Conservation (phyloP, 345 rosid species). For the Theobroma cacao region DNA sequence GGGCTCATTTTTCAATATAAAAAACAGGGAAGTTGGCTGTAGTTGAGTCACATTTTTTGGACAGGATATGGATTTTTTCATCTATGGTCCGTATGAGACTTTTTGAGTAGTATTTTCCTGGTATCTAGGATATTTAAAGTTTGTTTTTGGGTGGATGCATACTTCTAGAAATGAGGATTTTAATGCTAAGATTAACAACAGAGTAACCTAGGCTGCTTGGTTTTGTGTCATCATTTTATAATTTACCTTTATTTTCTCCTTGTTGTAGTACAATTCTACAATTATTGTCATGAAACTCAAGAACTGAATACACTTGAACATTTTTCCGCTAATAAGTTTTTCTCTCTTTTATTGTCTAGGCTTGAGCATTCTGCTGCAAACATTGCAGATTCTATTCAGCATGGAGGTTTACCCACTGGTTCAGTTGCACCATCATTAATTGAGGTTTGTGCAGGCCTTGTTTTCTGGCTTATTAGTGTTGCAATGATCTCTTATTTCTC, state of each 20-base stretch:
- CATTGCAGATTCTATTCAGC: conserved; percentile 66
- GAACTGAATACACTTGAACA: neutral
- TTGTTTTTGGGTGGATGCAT: neutral
- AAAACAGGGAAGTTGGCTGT: too few relatives aligned
- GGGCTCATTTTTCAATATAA: too few relatives aligned
- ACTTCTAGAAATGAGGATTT: neutral
- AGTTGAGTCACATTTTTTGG: too few relatives aligned
- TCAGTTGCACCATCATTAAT: conserved; percentile 80
- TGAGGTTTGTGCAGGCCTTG: conserved; percentile 53
- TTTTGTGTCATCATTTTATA: neutral
- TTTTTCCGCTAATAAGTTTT: neutral
- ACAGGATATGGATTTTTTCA: too few relatives aligned
- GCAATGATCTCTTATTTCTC: conserved; percentile 14
- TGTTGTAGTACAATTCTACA: neutral
- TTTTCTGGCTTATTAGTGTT: conserved; percentile 15
- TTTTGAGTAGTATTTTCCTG: neutral
- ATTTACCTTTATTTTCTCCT: neutral
- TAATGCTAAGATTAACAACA: neutral
- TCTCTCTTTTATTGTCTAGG: conserved; percentile 36
- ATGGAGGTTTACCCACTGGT: conserved; percentile 60
- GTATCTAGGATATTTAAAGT: neutral
- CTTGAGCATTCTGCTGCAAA: conserved; percentile 74
- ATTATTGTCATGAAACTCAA: neutral
- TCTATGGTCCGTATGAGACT: neutral
- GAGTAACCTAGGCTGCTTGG: neutral